These are phyloP conservation scores for Apodospora peruviana DNA, from an alignment of 495 filamentous ascomycete species.

Conservation along the genomic window DNA sequence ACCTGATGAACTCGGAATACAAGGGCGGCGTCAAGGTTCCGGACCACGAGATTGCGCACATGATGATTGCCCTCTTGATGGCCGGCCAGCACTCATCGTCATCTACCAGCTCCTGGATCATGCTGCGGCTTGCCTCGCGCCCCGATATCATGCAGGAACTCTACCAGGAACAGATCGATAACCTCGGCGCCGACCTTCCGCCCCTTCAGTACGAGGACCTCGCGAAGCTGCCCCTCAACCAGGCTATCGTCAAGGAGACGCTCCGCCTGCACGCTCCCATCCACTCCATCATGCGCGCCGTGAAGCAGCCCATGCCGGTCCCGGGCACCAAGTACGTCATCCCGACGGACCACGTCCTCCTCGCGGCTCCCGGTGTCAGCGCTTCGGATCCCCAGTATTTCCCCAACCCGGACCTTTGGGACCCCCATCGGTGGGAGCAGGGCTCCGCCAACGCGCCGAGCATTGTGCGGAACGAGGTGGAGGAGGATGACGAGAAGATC, in stretches of 20 bases:
- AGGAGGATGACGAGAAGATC: slow-evolving; percentile 67
- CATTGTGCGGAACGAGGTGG: slow-evolving; percentile 46
- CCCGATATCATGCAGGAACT: slow-evolving; percentile 70
- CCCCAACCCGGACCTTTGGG: slow-evolving; percentile 73
- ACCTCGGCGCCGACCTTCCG: slow-evolving; percentile 57
- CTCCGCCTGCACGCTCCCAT: slow-evolving; percentile 76
- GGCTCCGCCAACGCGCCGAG: slow-evolving; percentile 38
- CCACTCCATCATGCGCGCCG: slow-evolving; percentile 79
- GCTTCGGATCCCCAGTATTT: slow-evolving; percentile 67
- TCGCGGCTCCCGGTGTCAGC: slow-evolving; percentile 77
- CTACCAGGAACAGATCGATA: slow-evolving; percentile 64
- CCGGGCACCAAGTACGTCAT: slow-evolving; percentile 74
- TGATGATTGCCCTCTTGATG: slow-evolving; percentile 90
- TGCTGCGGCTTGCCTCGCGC: slow-evolving; percentile 68
- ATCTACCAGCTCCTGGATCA: slow-evolving; percentile 73
- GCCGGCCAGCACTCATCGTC: slow-evolving; percentile 86
- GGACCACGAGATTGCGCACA: slow-evolving; percentile 79
- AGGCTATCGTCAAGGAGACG: slow-evolving; percentile 72
- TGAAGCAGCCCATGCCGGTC: slow-evolving; percentile 72
- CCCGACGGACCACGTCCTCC: slow-evolving; percentile 67
- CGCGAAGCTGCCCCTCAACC: slow-evolving; percentile 61
- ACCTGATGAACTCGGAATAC: slow-evolving; percentile 74
- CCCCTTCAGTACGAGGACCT: slow-evolving; percentile 63
- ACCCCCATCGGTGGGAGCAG: slow-evolving; percentile 81
- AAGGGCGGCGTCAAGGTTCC: slow-evolving; percentile 65